phyloP scores from a whole-genome alignment of 2,329 filamentous ascomycete genomes.

The Blastomyces gilchristii region DNA sequence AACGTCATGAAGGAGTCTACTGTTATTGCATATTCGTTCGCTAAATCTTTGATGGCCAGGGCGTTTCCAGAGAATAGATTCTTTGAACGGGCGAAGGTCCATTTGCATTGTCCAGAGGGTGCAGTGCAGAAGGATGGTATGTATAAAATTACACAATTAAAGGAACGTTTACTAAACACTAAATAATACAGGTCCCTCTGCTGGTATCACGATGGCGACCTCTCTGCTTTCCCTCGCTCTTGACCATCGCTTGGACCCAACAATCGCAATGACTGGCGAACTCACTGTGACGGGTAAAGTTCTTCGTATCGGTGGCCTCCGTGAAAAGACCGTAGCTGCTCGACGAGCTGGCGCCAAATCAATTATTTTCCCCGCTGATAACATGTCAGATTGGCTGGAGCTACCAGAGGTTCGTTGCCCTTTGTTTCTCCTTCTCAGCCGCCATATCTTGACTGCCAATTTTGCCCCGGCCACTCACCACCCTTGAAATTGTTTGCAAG shows the following conservation, averaged over 20 bases:
- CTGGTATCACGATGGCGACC: constrained; percentile 97
- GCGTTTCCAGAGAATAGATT: constrained; percentile 85
- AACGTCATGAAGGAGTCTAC: constrained; percentile 98
- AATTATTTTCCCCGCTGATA: constrained; percentile 91
- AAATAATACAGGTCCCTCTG: constrained; percentile 51
- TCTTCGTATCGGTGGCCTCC: constrained; percentile 79
- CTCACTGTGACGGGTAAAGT: constrained; percentile 96
- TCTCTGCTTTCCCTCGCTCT: constrained; percentile 77
- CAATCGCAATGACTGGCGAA: constrained; percentile 95
- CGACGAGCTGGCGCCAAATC: constrained; percentile 83
- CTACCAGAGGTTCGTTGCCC: constrained; percentile 70
- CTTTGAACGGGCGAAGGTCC: constrained; percentile 90
- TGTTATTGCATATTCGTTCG: constrained; percentile 88
- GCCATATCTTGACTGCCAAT: background rate
- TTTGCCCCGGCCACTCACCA: background rate
- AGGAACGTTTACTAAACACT: constrained; percentile 11
- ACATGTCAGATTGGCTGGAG: constrained; percentile 94
- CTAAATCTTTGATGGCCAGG: constrained; percentile 77
- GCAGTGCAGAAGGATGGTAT: constrained; percentile 83
- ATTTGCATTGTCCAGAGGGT: constrained; percentile 92
- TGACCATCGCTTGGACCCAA: constrained; percentile 66
- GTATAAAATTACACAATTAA: constrained; percentile 16
- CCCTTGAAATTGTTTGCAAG: background rate
- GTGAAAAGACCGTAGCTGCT: constrained; percentile 96
- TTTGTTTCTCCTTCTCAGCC: constrained; percentile 1